Evolutionary conservation across 2,329 filamentous ascomycete species (phyloP).

Genomic region (Zelopaecilomyces penicillatus): DNA sequence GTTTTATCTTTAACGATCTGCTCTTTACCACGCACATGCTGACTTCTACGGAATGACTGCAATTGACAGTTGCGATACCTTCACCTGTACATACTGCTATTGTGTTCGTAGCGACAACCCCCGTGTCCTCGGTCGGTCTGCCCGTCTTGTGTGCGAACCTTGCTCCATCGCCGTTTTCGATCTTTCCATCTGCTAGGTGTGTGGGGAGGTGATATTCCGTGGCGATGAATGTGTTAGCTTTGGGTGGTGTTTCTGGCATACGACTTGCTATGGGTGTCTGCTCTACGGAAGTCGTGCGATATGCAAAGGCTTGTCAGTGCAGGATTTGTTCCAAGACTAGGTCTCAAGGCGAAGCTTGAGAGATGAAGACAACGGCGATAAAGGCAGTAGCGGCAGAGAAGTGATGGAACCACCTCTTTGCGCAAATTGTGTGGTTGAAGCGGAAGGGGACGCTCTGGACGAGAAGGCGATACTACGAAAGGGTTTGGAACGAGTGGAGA

Average conservation of each 20-base stretch:
- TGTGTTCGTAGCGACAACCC: conserved; percentile 27
- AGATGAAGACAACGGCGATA: not conserved
- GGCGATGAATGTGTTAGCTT: conserved; percentile 48
- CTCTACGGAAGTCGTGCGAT: conserved; percentile 37
- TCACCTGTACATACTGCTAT: conserved; percentile 51
- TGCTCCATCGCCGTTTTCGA: conserved; percentile 42
- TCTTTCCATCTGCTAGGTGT: conserved; percentile 50
- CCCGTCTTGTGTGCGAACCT: conserved; percentile 38
- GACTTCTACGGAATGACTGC: too few relatives aligned
- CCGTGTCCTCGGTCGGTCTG: conserved; percentile 35
- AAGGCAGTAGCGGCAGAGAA: conserved; percentile 26
- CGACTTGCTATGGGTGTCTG: conserved; percentile 47
- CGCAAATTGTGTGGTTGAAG: conserved; percentile 34
- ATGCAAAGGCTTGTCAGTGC: conserved; percentile 25
- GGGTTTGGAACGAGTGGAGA: conserved; percentile 35
- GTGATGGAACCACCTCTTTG: conserved; percentile 42
- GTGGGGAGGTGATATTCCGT: conserved; percentile 45
- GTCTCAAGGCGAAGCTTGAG: not conserved
- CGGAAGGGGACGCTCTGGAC: conserved; percentile 26
- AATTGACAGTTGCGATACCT: conserved; percentile 17
- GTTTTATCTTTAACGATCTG: too few relatives aligned
- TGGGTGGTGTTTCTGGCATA: conserved; percentile 55
- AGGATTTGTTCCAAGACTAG: conserved; percentile 23
- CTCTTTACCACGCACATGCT: too few relatives aligned
- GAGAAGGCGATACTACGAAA: conserved; percentile 27